Evolutionary conservation across 2,329 filamentous ascomycete species (phyloP).

Genomic region (Fusarium decemcellulare): DNA sequence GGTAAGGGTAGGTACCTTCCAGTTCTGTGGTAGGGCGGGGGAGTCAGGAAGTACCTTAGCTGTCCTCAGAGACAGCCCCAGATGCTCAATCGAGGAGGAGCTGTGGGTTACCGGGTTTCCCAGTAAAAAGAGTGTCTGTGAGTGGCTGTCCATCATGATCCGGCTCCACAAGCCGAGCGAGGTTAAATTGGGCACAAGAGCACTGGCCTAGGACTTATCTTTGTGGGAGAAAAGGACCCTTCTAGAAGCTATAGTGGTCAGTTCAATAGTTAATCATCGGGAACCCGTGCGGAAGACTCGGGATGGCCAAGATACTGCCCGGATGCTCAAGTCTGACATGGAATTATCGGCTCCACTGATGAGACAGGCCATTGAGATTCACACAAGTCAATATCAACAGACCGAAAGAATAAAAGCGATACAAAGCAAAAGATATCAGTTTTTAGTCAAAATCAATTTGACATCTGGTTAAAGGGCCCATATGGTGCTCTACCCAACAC

Average conservation of each 20-base stretch:
- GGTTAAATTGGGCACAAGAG: slow-evolving; percentile 23
- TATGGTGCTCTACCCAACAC: too few relatives aligned
- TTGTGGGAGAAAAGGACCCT: slow-evolving; percentile 5
- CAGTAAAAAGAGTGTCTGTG: slow-evolving; percentile 33
- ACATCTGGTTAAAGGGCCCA: too few relatives aligned
- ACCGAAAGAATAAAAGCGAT: too few relatives aligned
- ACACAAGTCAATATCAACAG: too few relatives aligned
- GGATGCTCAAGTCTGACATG: too few relatives aligned
- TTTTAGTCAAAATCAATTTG: too few relatives aligned
- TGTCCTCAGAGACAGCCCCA: slow-evolving; percentile 23
- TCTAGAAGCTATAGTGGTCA: slow-evolving; percentile 25
- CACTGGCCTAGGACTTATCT: not conserved
- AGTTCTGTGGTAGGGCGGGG: slow-evolving; percentile 44
- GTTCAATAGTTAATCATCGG: not conserved
- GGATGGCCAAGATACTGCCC: too few relatives aligned
- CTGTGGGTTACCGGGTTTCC: slow-evolving; percentile 3
- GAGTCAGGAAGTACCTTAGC: slow-evolving; percentile 22
- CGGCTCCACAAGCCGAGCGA: slow-evolving; percentile 24
- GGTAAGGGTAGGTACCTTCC: slow-evolving; percentile 41
- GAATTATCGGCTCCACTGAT: too few relatives aligned
- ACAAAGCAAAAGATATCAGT: too few relatives aligned
- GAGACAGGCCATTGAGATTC: too few relatives aligned
- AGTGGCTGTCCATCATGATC: slow-evolving; percentile 31
- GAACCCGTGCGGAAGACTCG: too few relatives aligned
- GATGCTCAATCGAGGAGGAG: not conserved